Base-by-base conservation (phyloP, 2,329 filamentous ascomycete genomes). In the Coleophoma crateriformis region DNA sequence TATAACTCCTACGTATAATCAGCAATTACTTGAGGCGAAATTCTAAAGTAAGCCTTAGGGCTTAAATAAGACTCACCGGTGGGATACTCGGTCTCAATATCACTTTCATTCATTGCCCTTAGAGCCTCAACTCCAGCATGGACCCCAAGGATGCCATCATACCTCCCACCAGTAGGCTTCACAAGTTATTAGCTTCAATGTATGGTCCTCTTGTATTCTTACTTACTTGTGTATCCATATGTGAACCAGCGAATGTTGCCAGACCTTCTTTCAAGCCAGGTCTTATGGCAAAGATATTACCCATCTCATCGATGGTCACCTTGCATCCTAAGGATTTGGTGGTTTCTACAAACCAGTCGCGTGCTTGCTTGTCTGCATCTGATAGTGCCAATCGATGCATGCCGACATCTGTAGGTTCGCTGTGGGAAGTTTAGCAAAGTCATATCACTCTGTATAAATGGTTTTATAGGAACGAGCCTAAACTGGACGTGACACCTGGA, bases 141-240 rank as follows among this genome's bases (percentile, higher is more conserved):
- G 5, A 94, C 77, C 7, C 88, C 88, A 0, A 94, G 67, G 33
- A 92, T 89, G 0, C 88, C 88, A 61, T 90, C 87, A 53, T 90
- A 90, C 22, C 85, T 69, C 0, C 85, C 85, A 1, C 85, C 85
- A 0, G 68, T 69, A 2, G 81, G 80, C 59, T 85, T 0, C 27
- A 10, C 6, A 27, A 27, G 27, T 3, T 27, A 27, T 27, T 27
- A 27, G 27, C 27, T 14, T 27, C 11, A 38, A 14, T 85, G 0
- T 84, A 76, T 7, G 78, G 72, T 5, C 77, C 33, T 32, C 12
- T 33, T 17, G 1, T 12, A 27, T 27, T 27, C 5, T 14, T 19
- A 48, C 49, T 48, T 33, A 59, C 59, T 49, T 84, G 82, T 0
- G 81, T 84, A 58, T 86, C 83, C 2, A 86, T 63, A 64, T 90